Evolutionary conservation across 208 protist species (phyloP).

Genomic region (Acanthamoeba lugdunensis): DNA sequence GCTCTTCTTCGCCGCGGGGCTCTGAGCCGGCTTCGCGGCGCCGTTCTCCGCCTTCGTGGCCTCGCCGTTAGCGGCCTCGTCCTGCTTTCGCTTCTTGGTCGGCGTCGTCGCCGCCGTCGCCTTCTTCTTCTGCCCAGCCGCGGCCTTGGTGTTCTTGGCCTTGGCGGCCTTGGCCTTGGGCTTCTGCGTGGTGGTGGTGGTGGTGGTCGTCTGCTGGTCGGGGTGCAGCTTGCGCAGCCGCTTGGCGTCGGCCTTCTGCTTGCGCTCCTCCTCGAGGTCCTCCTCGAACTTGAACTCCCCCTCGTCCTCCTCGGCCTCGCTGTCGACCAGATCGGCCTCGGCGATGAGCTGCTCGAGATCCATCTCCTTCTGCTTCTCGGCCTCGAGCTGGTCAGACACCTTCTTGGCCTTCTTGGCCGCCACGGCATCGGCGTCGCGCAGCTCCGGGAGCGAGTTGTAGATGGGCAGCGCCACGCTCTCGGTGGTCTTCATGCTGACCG

Average conservation of each 20-base stretch:
- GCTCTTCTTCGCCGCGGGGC: not conserved
- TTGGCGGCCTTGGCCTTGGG: not conserved
- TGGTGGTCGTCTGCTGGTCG: not conserved
- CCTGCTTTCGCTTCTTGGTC: too few species aligned
- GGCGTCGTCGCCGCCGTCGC: too few species aligned
- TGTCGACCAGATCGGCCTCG: not conserved
- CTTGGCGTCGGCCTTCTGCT: slow-evolving; percentile 18
- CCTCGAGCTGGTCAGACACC: not conserved
- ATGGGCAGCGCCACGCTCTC: slow-evolving; percentile 80
- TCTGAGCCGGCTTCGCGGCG: not conserved
- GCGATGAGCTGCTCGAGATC: not conserved
- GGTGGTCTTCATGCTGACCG: slow-evolving; percentile 80
- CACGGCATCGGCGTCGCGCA: not conserved
- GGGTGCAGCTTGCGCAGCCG: not conserved
- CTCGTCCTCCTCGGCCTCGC: not conserved
- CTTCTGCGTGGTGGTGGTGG: not conserved
- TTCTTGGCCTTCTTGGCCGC: not conserved
- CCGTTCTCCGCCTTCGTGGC: too few species aligned
- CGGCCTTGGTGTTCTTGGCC: not conserved
- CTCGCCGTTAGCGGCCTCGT: too few species aligned
- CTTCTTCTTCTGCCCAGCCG: too few species aligned
- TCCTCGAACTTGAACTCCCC: not conserved
- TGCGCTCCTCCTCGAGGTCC: not conserved
- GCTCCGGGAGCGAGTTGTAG: slow-evolving; percentile 70
- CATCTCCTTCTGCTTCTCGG: slow-evolving; percentile 4